Evolutionary conservation across 768 basidiomycete genomes (phyloP).

Genomic region (Pisolithus sp.): DNA sequence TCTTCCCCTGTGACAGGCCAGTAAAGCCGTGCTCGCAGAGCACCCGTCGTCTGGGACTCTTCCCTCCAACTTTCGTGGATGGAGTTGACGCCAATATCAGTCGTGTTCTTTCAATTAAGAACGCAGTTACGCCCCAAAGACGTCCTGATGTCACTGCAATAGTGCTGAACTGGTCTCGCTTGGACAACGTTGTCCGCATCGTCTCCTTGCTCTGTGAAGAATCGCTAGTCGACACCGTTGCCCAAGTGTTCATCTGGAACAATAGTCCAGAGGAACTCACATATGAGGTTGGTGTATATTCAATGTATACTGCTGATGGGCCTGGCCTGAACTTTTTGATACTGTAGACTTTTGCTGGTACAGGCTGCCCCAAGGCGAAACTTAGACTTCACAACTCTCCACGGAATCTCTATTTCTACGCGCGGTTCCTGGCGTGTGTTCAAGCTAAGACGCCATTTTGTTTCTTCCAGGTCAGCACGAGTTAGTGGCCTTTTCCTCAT

Average conservation of each 20-base stretch:
- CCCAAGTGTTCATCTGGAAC: conserved; percentile 55
- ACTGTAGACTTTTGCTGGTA: conserved; percentile 35
- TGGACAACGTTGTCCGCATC: conserved; percentile 55
- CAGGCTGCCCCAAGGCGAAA: conserved; percentile 37
- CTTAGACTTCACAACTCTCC: conserved; percentile 53
- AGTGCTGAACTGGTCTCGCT: conserved; percentile 62
- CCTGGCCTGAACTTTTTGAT: neutral
- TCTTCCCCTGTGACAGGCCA: too few relatives aligned
- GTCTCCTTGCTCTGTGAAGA: conserved; percentile 44
- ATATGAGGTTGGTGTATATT: conserved; percentile 32
- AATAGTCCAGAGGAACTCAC: conserved; percentile 43
- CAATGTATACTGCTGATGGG: neutral
- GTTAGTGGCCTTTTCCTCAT: neutral
- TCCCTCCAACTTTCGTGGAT: neutral
- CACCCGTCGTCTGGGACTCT: neutral
- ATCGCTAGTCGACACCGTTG: conserved; percentile 39
- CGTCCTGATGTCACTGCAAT: conserved; percentile 48
- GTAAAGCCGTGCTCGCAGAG: neutral
- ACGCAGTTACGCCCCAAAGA: neutral
- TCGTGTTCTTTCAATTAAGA: neutral
- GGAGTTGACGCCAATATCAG: neutral
- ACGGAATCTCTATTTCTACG: conserved; percentile 54
- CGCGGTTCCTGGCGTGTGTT: conserved; percentile 53
- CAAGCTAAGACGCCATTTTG: conserved; percentile 46
- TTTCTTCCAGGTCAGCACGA: conserved; percentile 48